Evolutionary conservation across 768 basidiomycete species (phyloP), one percentile per base, ranked within the genome.

Genomic region (Rhodotorula paludigena): DNA sequence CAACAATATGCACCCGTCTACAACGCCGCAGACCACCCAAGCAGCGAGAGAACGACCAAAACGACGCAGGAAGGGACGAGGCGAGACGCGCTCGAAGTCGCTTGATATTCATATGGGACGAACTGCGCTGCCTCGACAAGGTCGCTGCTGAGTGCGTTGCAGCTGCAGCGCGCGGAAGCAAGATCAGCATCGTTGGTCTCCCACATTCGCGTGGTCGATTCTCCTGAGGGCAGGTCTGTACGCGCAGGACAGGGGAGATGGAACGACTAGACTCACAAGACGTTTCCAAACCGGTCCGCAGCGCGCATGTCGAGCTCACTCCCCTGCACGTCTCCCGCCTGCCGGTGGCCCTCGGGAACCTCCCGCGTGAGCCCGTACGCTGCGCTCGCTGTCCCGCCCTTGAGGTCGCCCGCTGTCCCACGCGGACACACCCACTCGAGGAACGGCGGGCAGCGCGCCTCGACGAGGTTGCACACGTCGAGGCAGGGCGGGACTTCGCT

Each of bases 381-480:
- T 3, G 74, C 71, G 33, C 45, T 33, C 2, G 57, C 63, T 14
- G 73, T 70, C 44, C 52, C 28, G 59, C 38, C 59, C 42, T 44
- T 28, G 28, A 21, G 35, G 32, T 16, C 21, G 2, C 12, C 35
- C 25, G 1, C 54, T 57, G 1, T 36, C 15, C 35, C 60, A 32
- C 57, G 65, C 54, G 70, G 90, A 71, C 90, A 92, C 67, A 79
- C 78, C 78, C 89, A 88, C 4, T 83, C 82, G 16, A 93, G 71
- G 73, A 89, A 85, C 36, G 81, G 81, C 8, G 90, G 90, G 76
- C 90, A 93, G 18, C 88, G 84, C 35, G 90, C 84, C 70, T 88
- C 87, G 32, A 84, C 85, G 1, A 83, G 82, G 25, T 84, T 82
- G 78, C 91, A 93, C 38, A 83, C 84, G 78, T 90, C 91, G 16